phyloP scores from a whole-genome alignment of 148 eudicot species.

The Rheum nobile region DNA sequence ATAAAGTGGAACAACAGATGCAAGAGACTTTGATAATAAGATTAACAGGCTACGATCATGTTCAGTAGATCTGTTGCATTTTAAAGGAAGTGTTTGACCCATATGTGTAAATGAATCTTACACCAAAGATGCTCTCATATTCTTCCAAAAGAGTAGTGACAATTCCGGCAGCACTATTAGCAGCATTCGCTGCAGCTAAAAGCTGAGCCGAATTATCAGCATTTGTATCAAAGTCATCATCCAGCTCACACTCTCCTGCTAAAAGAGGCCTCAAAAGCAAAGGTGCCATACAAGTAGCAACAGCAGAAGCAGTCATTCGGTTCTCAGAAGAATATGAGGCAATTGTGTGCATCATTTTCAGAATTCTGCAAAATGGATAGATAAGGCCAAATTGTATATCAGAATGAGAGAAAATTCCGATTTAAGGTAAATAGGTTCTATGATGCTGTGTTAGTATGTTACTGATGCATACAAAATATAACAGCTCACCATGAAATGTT shows the following conservation, averaged over 20 bases:
- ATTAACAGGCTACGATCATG: neutral
- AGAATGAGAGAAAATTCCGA: neutral
- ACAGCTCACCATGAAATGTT: neutral
- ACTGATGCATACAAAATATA: neutral
- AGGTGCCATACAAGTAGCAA: slow-evolving; percentile 99
- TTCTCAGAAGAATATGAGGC: slow-evolving; percentile 71
- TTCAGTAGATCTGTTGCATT: neutral
- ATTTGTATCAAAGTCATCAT: slow-evolving; percentile 71
- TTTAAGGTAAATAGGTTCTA: neutral
- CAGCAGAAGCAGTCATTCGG: slow-evolving; percentile 93
- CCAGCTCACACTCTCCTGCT: slow-evolving; percentile 95
- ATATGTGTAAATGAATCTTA: slow-evolving; percentile 24
- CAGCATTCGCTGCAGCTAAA: slow-evolving; percentile 98
- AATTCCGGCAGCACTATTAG: slow-evolving; percentile 90
- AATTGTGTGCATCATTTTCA: slow-evolving; percentile 92
- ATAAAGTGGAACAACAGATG: neutral
- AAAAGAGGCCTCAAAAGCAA: slow-evolving; percentile 94
- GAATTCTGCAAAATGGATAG: slow-evolving; percentile 36
- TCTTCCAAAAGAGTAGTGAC: slow-evolving; percentile 84
- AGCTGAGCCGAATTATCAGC: slow-evolving; percentile 95
- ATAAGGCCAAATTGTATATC: neutral
- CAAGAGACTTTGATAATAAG: neutral
- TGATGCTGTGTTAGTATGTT: neutral
- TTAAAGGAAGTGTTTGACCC: neutral
- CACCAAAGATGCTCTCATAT: slow-evolving; percentile 80